Evolutionary conservation across 768 basidiomycete genomes (phyloP).

Genomic region (Russula virescens): DNA sequence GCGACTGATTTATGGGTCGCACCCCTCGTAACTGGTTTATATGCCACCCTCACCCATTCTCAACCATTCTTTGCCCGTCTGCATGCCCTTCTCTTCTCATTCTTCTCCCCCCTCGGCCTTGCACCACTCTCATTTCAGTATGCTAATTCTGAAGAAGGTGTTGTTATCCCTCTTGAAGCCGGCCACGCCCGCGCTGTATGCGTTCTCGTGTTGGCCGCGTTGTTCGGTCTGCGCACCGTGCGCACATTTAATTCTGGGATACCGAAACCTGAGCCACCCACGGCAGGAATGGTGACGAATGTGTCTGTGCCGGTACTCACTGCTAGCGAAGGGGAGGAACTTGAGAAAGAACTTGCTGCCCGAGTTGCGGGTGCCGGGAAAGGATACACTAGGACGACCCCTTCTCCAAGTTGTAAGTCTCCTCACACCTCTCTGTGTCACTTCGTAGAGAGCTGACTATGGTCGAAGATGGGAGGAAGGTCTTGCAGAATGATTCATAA

Average conservation of each 20-base stretch:
- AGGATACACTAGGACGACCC: background rate
- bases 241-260: conserved; percentile 4
- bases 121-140: conserved; percentile 1
- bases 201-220: conserved; percentile 12
- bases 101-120: conserved; percentile 20
- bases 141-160: background rate
- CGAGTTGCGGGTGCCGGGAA: conserved; percentile 18
- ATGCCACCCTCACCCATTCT: conserved; percentile 77
- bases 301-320: conserved; percentile 6
- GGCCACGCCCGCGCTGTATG: conserved; percentile 20
- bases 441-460: background rate
- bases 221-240: conserved; percentile 19
- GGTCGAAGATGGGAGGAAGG: background rate
- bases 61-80: conserved; percentile 58
- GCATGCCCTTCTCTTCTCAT: conserved; percentile 18
- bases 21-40: conserved; percentile 67
- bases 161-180: conserved; percentile 13
- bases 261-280: background rate
- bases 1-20: conserved; percentile 83
- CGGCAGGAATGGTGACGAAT: background rate
- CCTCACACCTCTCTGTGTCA: background rate
- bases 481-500: background rate
- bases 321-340: background rate
- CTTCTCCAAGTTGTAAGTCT: conserved; percentile 12
- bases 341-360: conserved; percentile 17